phyloP scores from a whole-genome alignment of 257 asterid genomes.

The Schizonepeta tenuifolia region DNA sequence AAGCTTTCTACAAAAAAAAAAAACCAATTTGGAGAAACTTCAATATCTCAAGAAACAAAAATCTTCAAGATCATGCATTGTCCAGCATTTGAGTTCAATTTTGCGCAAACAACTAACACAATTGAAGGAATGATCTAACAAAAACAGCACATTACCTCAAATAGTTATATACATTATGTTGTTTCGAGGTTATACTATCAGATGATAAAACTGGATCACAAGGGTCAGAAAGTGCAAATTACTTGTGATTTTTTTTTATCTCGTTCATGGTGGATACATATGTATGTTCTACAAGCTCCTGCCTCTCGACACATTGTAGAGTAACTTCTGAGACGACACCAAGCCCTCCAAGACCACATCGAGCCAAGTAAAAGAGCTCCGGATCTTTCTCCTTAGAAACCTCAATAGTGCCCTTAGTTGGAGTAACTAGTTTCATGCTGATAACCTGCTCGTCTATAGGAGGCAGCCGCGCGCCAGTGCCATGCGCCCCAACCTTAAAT shows the following conservation, averaged over 20 bases:
- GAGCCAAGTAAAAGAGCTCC: slow-evolving; percentile 86
- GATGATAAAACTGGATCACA: slow-evolving; percentile 10
- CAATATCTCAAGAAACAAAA: slow-evolving; percentile 18
- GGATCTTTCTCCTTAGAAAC: slow-evolving; percentile 88
- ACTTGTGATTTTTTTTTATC: slow-evolving; percentile 92
- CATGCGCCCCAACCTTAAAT: slow-evolving; percentile 94
- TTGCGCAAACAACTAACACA: neutral
- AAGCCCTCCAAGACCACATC: slow-evolving; percentile 99
- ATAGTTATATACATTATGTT: neutral
- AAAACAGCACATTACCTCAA: neutral
- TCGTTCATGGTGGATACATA: slow-evolving; percentile 74
- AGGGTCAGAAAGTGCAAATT: slow-evolving; percentile 36
- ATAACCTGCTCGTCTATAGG: slow-evolving; percentile 96
- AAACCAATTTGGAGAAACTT: slow-evolving; percentile 9
- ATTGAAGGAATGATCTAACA: neutral
- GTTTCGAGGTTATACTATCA: neutral
- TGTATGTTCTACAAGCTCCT: slow-evolving; percentile 94
- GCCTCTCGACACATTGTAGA: slow-evolving; percentile 90
- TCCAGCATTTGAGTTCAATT: neutral
- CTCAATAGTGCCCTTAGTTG: slow-evolving; percentile 87
- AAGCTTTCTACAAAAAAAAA: slow-evolving; percentile 70
- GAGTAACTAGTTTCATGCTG: slow-evolving; percentile 94
- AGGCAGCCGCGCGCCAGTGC: slow-evolving; percentile 94
- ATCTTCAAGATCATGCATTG: slow-evolving; percentile 3
- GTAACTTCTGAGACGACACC: slow-evolving; percentile 98